Conservation (phyloP, 1,284 basidiomycete genomes). For the Kalmanozyma brasiliensis region DNA sequence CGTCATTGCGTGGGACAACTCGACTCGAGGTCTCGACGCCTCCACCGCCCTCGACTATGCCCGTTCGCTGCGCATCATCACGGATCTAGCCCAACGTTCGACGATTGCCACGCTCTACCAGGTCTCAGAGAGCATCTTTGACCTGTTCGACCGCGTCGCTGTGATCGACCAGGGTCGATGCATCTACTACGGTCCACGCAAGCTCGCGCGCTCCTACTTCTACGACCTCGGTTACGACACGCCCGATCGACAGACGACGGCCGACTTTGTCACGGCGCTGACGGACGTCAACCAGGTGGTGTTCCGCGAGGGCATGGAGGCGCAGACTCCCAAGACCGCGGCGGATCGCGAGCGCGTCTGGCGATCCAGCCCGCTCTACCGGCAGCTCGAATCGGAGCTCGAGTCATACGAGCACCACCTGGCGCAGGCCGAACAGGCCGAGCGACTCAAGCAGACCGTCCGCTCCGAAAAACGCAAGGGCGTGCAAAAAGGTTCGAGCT, state of each 20-base stretch:
- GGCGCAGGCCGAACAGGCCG: constrained; percentile 38
- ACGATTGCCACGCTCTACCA: constrained; percentile 62
- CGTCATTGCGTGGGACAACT: constrained; percentile 57
- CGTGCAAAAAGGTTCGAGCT: constrained; percentile 49
- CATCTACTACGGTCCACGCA: constrained; percentile 69
- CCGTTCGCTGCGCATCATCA: constrained; percentile 53
- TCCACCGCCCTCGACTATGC: constrained; percentile 61
- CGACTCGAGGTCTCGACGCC: constrained; percentile 58
- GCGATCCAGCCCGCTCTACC: constrained; percentile 42
- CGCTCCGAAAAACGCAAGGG: constrained; percentile 55
- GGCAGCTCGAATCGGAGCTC: constrained; percentile 51
- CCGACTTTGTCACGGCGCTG: constrained; percentile 73
- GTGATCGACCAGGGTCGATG: constrained; percentile 58
- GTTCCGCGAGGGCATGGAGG: constrained; percentile 71
- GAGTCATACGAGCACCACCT: constrained; percentile 55
- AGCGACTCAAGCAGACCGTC: constrained; percentile 35
- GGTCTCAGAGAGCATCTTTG: constrained; percentile 55
- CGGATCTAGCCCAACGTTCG: constrained; percentile 57
- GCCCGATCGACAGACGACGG: constrained; percentile 52
- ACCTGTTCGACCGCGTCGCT: constrained; percentile 54
- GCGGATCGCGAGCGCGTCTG: constrained; percentile 57
- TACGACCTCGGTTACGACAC: constrained; percentile 56
- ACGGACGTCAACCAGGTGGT: constrained; percentile 75
- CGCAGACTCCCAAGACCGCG: constrained; percentile 67
- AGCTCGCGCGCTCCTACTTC: constrained; percentile 55